Conservation (phyloP, 176 grass and related monocot species). For the Hordeum marinum region DNA sequence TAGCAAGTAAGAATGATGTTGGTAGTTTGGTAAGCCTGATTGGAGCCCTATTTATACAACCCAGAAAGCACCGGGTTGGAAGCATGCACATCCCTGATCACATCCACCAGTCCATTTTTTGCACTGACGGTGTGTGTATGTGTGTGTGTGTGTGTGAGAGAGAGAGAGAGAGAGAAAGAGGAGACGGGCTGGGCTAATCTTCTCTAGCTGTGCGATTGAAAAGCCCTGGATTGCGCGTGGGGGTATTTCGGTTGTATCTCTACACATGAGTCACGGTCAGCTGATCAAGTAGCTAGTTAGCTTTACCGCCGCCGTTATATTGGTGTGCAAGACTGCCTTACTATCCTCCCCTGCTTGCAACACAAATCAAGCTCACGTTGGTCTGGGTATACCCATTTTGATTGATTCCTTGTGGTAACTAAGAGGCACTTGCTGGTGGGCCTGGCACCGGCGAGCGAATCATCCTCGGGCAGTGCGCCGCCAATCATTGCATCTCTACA, state of each 20-base stretch:
- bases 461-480: neutral
- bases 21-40: neutral
- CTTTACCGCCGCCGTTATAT: constrained; percentile 50
- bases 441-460: neutral
- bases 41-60: constrained; percentile 32
- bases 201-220: neutral
- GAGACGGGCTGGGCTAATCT: neutral
- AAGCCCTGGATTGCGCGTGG: constrained; percentile 26
- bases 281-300: neutral
- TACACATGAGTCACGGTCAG: neutral
- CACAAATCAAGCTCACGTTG: neutral
- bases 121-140: neutral
- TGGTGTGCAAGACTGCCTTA: constrained; percentile 29
- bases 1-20: constrained; percentile 1
- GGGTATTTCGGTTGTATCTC: neutral
- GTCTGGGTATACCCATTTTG: neutral
- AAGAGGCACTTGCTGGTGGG: neutral
- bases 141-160: too few relatives aligned
- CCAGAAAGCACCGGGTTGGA: constrained; percentile 14
- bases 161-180: too few relatives aligned
- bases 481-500: neutral
- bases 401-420: neutral
- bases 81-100: constrained; percentile 7
- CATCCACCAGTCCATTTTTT: neutral
- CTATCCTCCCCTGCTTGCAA: constrained; percentile 21